Conservation (phyloP, 495 filamentous ascomycete genomes). For the Aspergillus cristatus region DNA sequence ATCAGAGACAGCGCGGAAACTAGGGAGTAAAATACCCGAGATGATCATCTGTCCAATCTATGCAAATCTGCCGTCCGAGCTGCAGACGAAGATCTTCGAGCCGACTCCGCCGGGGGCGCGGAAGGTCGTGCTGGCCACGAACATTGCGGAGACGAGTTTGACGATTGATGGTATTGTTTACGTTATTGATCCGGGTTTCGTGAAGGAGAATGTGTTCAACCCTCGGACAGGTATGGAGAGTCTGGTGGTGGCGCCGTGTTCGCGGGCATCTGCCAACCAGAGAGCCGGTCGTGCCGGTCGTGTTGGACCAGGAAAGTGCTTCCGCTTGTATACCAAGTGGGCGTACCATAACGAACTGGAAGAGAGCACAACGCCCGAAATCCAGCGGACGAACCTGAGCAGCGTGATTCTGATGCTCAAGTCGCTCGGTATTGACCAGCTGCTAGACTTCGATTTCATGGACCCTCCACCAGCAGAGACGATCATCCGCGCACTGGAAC, state of each 20-base stretch:
- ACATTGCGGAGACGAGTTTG: conserved; percentile 82
- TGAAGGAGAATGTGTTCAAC: conserved; percentile 94
- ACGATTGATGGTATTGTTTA: conserved; percentile 90
- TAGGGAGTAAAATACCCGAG: conserved; percentile 75
- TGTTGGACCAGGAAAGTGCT: conserved; percentile 89
- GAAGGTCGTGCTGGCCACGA: conserved; percentile 83
- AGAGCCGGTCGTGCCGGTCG: conserved; percentile 86
- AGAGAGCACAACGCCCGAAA: conserved; percentile 88
- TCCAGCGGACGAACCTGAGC: conserved; percentile 83
- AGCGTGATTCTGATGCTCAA: conserved; percentile 79
- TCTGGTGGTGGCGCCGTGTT: conserved; percentile 84
- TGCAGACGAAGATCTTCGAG: conserved; percentile 85
- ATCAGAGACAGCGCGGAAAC: conserved; percentile 68
- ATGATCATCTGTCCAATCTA: conserved; percentile 85
- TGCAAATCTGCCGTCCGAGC: conserved; percentile 76
- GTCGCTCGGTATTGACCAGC: conserved; percentile 84
- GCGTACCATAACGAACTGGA: conserved; percentile 92
- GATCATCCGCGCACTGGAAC: conserved; percentile 81
- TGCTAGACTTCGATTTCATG: conserved; percentile 95
- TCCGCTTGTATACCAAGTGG: conserved; percentile 91
- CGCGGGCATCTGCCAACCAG: conserved; percentile 90
- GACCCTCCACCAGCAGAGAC: conserved; percentile 88
- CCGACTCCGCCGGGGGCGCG: conserved; percentile 71
- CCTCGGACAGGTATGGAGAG: conserved; percentile 87
- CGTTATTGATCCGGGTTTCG: conserved; percentile 85